These are phyloP conservation scores for Aureobasidium leucospermi DNA, from an alignment of 2,329 filamentous ascomycete genomes.

Conservation along the genomic window DNA sequence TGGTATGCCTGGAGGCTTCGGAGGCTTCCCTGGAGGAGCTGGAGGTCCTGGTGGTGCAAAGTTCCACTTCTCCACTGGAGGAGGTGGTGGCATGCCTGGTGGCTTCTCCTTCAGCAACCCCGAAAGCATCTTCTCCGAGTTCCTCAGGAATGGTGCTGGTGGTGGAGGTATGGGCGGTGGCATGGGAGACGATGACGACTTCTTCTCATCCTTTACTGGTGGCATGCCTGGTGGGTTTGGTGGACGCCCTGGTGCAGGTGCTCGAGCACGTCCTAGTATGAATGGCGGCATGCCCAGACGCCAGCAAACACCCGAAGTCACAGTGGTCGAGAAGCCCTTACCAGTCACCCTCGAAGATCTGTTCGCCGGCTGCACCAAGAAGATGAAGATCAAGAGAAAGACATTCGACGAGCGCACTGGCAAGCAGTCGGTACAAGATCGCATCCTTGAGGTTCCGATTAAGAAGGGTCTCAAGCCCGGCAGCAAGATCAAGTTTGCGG, in stretches of 20 bases:
- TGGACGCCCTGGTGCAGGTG: slow-evolving; percentile 23
- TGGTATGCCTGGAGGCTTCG: slow-evolving; percentile 50
- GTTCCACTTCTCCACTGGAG: slow-evolving; percentile 57
- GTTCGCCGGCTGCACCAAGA: slow-evolving; percentile 82
- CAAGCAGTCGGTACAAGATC: slow-evolving; percentile 79
- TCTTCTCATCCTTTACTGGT: slow-evolving; percentile 46
- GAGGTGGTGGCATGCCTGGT: slow-evolving; percentile 36
- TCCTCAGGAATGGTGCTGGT: slow-evolving; percentile 55
- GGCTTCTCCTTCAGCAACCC: slow-evolving; percentile 68
- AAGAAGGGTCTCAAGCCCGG: slow-evolving; percentile 94
- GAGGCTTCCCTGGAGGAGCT: slow-evolving; percentile 20
- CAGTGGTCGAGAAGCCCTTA: slow-evolving; percentile 79
- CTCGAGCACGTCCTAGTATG: slow-evolving; percentile 16
- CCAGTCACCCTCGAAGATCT: slow-evolving; percentile 81
- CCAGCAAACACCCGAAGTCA: slow-evolving; percentile 69
- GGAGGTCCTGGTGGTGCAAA: slow-evolving; percentile 43
- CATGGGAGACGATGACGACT: slow-evolving; percentile 46
- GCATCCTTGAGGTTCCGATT: slow-evolving; percentile 88
- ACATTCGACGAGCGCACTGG: slow-evolving; percentile 73
- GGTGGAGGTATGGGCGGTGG: slow-evolving; percentile 33
- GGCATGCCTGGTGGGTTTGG: slow-evolving; percentile 30
- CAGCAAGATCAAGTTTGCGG: slow-evolving; percentile 96
- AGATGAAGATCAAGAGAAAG: slow-evolving; percentile 97
- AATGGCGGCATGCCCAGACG: slow-evolving; percentile 32
- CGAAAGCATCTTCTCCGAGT: slow-evolving; percentile 77